phyloP scores from a whole-genome alignment of 306 rosid genomes.

The Cicer cuneatum region DNA sequence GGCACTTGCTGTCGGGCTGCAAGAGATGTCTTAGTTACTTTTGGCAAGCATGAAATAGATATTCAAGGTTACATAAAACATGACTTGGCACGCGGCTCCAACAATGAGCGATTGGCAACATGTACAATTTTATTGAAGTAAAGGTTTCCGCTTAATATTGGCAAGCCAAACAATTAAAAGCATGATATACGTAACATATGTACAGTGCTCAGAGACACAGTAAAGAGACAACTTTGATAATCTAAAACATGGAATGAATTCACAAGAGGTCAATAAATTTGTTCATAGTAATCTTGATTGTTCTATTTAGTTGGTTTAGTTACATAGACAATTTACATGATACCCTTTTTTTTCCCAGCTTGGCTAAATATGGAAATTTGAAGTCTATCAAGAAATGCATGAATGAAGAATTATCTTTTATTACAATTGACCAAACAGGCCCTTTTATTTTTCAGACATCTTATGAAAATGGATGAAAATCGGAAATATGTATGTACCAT shows the following conservation, averaged over 20 bases:
- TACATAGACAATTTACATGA: neutral
- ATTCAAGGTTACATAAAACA: constrained; percentile 2
- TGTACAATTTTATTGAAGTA: constrained; percentile 18
- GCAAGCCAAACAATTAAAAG: constrained; percentile 8
- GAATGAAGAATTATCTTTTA: neutral
- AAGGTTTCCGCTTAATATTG: constrained; percentile 4
- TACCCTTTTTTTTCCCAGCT: constrained; percentile 19
- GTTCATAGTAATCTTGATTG: constrained; percentile 2
- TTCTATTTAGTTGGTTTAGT: constrained; percentile 19
- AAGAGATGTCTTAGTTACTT: constrained; percentile 34
- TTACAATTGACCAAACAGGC: neutral
- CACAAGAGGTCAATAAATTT: constrained; percentile 14
- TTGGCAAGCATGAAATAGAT: constrained; percentile 20
- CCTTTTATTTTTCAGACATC: neutral
- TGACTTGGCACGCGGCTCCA: neutral
- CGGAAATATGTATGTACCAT: constrained; percentile 51
- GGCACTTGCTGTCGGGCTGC: constrained; percentile 46
- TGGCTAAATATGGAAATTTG: neutral
- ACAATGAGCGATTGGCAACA: constrained; percentile 13
- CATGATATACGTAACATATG: constrained; percentile 13
- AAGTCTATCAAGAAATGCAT: constrained; percentile 4
- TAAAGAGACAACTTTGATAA: constrained; percentile 5
- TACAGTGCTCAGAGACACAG: constrained; percentile 7
- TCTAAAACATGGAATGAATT: constrained; percentile 18
- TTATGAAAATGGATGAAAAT: constrained; percentile 10